Percentiles rank a stretch among this genome's conserved stretches.
These are phyloP conservation scores for Silene latifolia DNA, from an alignment of 148 eudicot species.

Conservation along the genomic window DNA sequence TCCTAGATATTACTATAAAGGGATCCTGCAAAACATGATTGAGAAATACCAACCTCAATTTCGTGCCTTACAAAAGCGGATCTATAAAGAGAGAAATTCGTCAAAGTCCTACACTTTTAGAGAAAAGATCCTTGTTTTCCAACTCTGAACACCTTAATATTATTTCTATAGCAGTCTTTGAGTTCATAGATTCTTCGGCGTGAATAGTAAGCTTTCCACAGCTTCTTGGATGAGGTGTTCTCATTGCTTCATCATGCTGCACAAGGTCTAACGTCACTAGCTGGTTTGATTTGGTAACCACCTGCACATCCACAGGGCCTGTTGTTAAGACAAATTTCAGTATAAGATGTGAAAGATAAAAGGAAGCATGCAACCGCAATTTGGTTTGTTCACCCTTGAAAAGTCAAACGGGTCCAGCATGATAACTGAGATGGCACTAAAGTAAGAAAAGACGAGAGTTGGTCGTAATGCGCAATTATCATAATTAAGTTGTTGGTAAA, in stretches of 20 bases:
- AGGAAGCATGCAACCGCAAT: conserved; percentile 3
- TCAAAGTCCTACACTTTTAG: conserved; percentile 75
- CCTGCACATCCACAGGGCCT: conserved; percentile 37
- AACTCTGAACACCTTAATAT: conserved; percentile 78
- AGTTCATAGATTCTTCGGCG: conserved; percentile 77
- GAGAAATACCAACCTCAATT: conserved; percentile 14
- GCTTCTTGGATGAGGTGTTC: conserved; percentile 36
- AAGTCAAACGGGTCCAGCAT: not conserved
- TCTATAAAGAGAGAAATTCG: conserved; percentile 10
- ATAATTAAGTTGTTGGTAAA: not conserved
- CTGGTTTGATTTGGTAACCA: conserved; percentile 57
- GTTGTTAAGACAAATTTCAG: conserved; percentile 13
- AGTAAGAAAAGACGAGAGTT: not conserved
- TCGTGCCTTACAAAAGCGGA: conserved; percentile 12
- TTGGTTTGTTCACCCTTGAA: not conserved
- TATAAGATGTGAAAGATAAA: not conserved
- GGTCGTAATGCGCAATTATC: conserved; percentile 4
- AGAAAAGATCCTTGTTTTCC: conserved; percentile 87
- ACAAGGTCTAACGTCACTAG: conserved; percentile 58
- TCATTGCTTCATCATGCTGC: conserved; percentile 40
- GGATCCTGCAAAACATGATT: conserved; percentile 73
- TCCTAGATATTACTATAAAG: conserved; percentile 75
- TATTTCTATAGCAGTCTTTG: conserved; percentile 75
- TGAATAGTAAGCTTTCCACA: conserved; percentile 65
- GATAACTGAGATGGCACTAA: conserved; percentile 4